Conservation (phyloP, 345 rosid genomes). For the Theobroma cacao region DNA sequence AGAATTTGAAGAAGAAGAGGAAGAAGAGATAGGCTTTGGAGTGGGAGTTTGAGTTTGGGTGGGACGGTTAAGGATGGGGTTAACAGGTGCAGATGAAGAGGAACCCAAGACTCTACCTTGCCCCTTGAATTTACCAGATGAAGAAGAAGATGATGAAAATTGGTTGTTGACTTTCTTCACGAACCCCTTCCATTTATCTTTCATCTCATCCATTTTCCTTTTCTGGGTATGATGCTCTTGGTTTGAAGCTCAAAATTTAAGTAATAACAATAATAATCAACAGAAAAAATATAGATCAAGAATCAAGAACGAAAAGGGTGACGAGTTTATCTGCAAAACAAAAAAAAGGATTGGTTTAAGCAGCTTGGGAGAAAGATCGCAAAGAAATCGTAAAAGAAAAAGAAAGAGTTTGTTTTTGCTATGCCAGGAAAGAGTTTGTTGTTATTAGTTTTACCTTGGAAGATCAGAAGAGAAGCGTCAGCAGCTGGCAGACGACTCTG, state of each 20-base stretch:
- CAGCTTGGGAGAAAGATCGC: not conserved
- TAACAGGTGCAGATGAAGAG: conserved; percentile 50
- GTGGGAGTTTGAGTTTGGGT: conserved; percentile 36
- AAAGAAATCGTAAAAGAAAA: not conserved
- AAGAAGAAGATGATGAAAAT: conserved; percentile 52
- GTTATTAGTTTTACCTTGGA: not conserved
- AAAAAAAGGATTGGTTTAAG: not conserved
- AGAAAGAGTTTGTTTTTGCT: not conserved
- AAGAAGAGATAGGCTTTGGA: conserved; percentile 31
- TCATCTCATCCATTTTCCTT: conserved; percentile 70
- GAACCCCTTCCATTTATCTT: conserved; percentile 85
- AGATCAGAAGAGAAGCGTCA: not conserved
- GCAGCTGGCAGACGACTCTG: not conserved
- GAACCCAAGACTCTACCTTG: conserved; percentile 82
- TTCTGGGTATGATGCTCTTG: not conserved
- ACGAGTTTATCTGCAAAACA: not conserved
- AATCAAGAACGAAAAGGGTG: not conserved
- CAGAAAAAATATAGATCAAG: not conserved
- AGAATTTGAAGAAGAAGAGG: conserved; percentile 30
- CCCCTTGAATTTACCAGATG: conserved; percentile 80
- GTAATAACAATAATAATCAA: not conserved
- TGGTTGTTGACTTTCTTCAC: conserved; percentile 75
- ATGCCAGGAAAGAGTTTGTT: not conserved
- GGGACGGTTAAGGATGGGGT: conserved; percentile 44
- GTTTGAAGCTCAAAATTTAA: not conserved